phyloP scores from a whole-genome alignment of 768 basidiomycete genomes.

The Boletellus emodensis region DNA sequence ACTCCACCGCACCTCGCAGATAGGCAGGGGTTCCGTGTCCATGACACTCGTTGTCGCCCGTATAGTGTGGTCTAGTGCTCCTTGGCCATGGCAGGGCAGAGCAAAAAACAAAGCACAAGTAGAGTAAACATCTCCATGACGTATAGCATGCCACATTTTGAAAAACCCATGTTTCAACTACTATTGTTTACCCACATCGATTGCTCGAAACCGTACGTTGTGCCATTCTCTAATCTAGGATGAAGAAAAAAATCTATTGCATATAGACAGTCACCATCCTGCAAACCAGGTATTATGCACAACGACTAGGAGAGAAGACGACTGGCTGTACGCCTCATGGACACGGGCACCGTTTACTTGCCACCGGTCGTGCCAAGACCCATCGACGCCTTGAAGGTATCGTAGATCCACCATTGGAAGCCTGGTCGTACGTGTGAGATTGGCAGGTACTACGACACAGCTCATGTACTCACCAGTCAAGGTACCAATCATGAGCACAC shows the following conservation, averaged over 20 bases:
- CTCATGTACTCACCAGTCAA: constrained; percentile 36
- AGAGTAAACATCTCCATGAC: no score
- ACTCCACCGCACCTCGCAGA: no score
- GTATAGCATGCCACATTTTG: no score
- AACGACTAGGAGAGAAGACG: background rate
- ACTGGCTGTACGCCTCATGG: background rate
- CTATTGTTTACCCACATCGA: no score
- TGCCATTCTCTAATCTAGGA: constrained; percentile 14
- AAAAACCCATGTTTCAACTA: no score
- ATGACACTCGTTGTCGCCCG: no score
- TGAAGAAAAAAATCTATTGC: constrained; percentile 6
- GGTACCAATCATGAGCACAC: constrained; percentile 81
- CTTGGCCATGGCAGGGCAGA: no score
- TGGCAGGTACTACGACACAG: background rate
- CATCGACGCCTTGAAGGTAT: constrained; percentile 79
- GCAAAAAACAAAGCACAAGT: no score
- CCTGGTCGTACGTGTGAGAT: constrained; percentile 37
- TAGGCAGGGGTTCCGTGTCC: no score
- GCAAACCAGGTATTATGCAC: constrained; percentile 10
- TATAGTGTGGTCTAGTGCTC: no score
- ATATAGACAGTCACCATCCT: constrained; percentile 13
- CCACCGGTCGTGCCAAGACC: constrained; percentile 87
- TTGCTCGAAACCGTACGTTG: background rate
- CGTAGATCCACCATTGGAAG: constrained; percentile 96
- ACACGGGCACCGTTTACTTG: constrained; percentile 47